phyloP scores from a whole-genome alignment of 441 rosid species.

The Pelargonium australe region DNA sequence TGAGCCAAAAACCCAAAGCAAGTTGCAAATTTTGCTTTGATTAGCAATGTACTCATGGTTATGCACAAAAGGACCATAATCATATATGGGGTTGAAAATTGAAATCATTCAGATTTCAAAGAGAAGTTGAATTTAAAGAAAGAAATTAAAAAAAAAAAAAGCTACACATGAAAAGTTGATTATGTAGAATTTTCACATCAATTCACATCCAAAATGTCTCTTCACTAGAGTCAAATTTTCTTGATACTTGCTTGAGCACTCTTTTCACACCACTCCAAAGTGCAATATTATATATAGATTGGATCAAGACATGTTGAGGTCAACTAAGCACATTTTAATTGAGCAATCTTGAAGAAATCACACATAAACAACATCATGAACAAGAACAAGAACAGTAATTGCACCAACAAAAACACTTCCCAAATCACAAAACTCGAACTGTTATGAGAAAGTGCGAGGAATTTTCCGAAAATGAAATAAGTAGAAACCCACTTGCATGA shows the following conservation, averaged over 20 bases:
- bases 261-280: neutral
- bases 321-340: constrained; percentile 4
- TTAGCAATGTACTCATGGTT: neutral
- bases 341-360: neutral
- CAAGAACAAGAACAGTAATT: neutral
- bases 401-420: neutral
- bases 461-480: too few relatives aligned
- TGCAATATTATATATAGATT: neutral
- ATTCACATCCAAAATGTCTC: neutral
- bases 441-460: too few relatives aligned
- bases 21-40: neutral
- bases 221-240: neutral
- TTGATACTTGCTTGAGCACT: neutral
- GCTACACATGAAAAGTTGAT: neutral
- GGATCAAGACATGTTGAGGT: neutral
- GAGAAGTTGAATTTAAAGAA: neutral
- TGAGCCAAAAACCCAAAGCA: neutral
- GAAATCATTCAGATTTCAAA: neutral
- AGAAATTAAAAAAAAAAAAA: neutral
- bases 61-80: neutral
- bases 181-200: constrained; percentile 3
- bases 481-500: too few relatives aligned
- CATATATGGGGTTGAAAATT: neutral
- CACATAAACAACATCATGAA: too few relatives aligned
- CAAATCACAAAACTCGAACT: neutral